These are phyloP conservation scores for Zygotorulaspora mrakii DNA, from an alignment of 1,139 yeast species.

Conservation along the genomic window DNA sequence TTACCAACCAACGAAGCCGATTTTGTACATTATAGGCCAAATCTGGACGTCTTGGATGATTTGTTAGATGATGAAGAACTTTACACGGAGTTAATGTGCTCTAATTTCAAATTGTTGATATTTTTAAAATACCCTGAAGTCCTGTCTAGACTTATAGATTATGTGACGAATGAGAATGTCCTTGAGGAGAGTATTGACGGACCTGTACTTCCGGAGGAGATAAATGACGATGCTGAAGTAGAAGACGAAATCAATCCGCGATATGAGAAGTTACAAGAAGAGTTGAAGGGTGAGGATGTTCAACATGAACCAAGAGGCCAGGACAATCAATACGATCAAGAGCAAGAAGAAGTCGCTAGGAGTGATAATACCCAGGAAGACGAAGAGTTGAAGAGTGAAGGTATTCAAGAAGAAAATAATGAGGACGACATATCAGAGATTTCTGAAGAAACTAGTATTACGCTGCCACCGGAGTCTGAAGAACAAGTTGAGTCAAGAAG, in stretches of 20 bases:
- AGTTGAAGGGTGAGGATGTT: conserved; percentile 20
- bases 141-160: conserved; percentile 59
- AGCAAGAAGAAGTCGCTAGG: too few species aligned
- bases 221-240: conserved; percentile 16
- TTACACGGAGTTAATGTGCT: conserved; percentile 75
- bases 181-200: conserved; percentile 22
- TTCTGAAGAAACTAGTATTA: conserved; percentile 33
- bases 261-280: conserved; percentile 41
- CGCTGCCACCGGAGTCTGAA: conserved; percentile 40
- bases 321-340: too few species aligned
- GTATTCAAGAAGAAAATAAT: conserved; percentile 23
- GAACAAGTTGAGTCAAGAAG: conserved; percentile 61
- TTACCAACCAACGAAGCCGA: conserved; percentile 35
- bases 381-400: conserved; percentile 18
- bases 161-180: conserved; percentile 48
- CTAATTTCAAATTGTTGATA: conserved; percentile 77
- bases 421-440: conserved; percentile 33
- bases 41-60: conserved; percentile 51
- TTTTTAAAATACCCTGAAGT: conserved; percentile 73
- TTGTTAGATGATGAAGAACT: conserved; percentile 82
- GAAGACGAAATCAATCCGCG: conserved; percentile 7
- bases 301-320: too few species aligned
- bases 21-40: conserved; percentile 36
- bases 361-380: too few species aligned
- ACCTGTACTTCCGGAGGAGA: conserved; percentile 25